A percentile compares a stretch with the other conserved stretches of the same genome.
phyloP scores from a whole-genome alignment of 2,329 filamentous ascomycete genomes.

The Colletotrichum musicola region DNA sequence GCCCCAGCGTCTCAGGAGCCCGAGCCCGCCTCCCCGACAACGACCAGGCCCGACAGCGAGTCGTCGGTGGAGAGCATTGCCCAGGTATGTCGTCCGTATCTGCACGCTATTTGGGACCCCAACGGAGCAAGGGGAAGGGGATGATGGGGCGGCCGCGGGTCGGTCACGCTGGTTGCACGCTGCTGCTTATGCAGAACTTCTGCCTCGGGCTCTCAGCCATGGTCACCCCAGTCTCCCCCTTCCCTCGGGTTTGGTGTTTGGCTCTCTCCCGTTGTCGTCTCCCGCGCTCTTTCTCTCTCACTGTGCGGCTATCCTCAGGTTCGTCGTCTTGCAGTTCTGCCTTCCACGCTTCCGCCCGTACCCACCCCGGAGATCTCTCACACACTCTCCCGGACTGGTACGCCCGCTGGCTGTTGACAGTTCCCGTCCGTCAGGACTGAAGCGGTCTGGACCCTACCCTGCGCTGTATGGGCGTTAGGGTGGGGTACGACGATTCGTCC shows the following conservation, averaged over 20 bases:
- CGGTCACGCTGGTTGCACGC: slow-evolving; percentile 8
- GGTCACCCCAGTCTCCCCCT: slow-evolving; percentile 5
- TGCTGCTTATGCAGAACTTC: slow-evolving; percentile 12
- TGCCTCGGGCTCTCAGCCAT: slow-evolving; percentile 15
- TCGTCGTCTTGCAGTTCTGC: slow-evolving; percentile 18
- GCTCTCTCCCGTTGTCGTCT: neutral
- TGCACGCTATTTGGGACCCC: slow-evolving; percentile 16
- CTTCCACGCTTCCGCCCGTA: slow-evolving; percentile 2
- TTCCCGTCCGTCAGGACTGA: slow-evolving; percentile 12
- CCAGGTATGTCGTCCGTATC: slow-evolving; percentile 38
- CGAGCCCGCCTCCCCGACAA: slow-evolving; percentile 38
- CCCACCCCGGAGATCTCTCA: neutral
- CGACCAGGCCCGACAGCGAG: slow-evolving; percentile 33
- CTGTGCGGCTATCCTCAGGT: slow-evolving; percentile 1
- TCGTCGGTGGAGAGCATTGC: slow-evolving; percentile 38
- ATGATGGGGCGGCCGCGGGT: neutral
- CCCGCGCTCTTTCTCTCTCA: neutral
- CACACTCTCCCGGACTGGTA: neutral
- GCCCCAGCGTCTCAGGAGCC: slow-evolving; percentile 35
- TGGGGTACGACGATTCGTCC: slow-evolving; percentile 17
- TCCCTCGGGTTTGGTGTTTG: neutral
- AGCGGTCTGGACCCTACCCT: slow-evolving; percentile 23
- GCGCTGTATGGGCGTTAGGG: slow-evolving; percentile 8
- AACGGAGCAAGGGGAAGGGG: slow-evolving; percentile 19
- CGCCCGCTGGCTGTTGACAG: slow-evolving; percentile 6